Evolutionary conservation across 2,329 filamentous ascomycete genomes (phyloP).

Genomic region (Chaetomiaceae sp.): DNA sequence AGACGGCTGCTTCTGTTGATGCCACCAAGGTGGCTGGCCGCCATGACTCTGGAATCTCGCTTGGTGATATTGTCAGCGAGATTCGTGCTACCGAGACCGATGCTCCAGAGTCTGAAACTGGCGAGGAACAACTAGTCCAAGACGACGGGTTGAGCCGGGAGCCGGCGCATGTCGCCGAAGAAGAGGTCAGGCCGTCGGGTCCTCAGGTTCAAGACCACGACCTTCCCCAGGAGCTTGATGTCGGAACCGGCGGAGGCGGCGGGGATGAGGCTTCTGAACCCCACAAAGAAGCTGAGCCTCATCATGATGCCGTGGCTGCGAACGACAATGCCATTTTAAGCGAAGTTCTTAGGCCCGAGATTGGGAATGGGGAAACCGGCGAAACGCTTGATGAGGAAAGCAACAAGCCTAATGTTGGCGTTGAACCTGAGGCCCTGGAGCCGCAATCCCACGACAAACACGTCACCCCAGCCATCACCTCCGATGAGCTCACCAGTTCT

Average conservation of each 20-base stretch:
- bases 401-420: background rate
- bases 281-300: background rate
- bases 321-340: background rate
- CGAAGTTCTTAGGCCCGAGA: background rate
- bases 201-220: background rate
- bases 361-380: background rate
- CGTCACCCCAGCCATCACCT: slow-evolving; percentile 9
- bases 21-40: background rate
- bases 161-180: background rate
- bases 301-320: background rate
- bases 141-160: background rate
- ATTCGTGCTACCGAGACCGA: background rate
- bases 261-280: background rate
- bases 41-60: background rate
- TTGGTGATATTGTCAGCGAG: background rate
- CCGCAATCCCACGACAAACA: slow-evolving; percentile 2
- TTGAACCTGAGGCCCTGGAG: slow-evolving; percentile 5
- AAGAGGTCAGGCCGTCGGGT: background rate
- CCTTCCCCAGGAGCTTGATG: background rate
- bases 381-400: background rate
- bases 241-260: background rate
- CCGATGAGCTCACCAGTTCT: background rate
- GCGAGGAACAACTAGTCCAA: background rate
- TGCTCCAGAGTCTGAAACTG: background rate
- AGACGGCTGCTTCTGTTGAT: background rate